Base-by-base conservation (phyloP, 345 rosid species). In the Camelina neglecta region DNA sequence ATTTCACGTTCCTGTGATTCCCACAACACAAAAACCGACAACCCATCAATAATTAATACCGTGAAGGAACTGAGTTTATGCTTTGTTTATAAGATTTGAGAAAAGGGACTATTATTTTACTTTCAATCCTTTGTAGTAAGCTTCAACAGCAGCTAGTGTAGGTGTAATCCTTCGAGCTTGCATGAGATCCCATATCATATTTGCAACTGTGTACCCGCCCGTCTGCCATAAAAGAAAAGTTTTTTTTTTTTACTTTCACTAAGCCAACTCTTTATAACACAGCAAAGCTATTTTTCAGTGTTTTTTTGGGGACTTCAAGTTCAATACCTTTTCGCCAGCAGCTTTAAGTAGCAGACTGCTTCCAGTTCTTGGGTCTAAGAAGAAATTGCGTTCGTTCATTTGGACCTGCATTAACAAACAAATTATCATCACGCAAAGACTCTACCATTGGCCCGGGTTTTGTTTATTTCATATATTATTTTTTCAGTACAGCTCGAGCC, bases 121-220 rank as follows among this genome's bases (percentile, higher is more conserved):
- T 75, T 88, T 89, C 74, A 92, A 82, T 23, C 99, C 98, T 62
- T 79, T 82, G 83, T 89, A 86, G 79, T 95, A 95, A 62, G 98
- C 93, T 82, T 92, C 96, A 67, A 89, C 91, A 1, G 90, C 87
- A 50, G 87, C 74, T 44, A 83, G 77, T 10, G 82, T 29, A 1
- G 85, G 88, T 33, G 42, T 51, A n/a, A 79, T 15, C 0, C 80
- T 86, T 50, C 93, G 93, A 55, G 89, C 81, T 83, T 84, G 92
- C 93, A 90, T 88, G 75, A 95, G 73, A 83, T 95, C 97, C 99
- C 99, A 95, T 77, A 91, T 73, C 72, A 72, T 87, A 82, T 95
- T 92, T 72, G 99, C 98, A 64, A 76, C 84, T 16, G 91, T 86
- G 79, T 89, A 95, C 39, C 96, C 99, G 64, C 98, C 98, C 16